Evolutionary conservation across 345 rosid species (phyloP), one percentile per base, ranked within the genome.

Genomic region (Erysimum cheiranthoides): DNA sequence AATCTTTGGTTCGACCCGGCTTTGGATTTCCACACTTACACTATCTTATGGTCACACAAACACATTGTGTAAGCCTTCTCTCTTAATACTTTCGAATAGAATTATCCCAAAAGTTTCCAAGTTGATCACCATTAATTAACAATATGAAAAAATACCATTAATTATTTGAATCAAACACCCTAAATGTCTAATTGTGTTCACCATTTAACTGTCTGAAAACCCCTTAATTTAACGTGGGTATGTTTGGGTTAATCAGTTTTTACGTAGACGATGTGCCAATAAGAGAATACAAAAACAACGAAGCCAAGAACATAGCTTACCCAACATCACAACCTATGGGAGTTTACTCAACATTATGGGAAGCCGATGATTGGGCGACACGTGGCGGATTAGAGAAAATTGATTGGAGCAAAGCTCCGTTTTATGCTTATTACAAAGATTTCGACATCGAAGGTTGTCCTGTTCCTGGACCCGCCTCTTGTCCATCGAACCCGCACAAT

Each of bases 331-430:
- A 94, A 79, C 88, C 97, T 0, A 94, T 94, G 97, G 90, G 92
- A 6, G 82, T 94, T 4, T 92, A 85, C 79, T 94, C 98, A 40
- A 94, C 98, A 6, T 74, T 94, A 61, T 94, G 98, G 98, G 95
- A 94, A 76, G 97, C 98, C 1, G 98, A 94, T 76, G 86, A 94
- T 47, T 94, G 98, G 98, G 98, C 97, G 31, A 94, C 97, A 42
- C 90, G 98, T 76, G 98, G 98, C 0, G 97, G 98, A 9, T 80
- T 90, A 4, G 97, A 92, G 83, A 94, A 94, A 67, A 94, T 90
- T 46, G 71, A 92, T 76, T 94, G 98, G 98, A 85, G 80, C 73
- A 92, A 88, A 81, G 95, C 98, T 9, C 98, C 98, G 0, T 94
- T 94, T 73, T 76, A 75, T 39, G 89, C 98, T 27, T 87, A 89